phyloP scores from a whole-genome alignment of 1,139 yeast genomes.

The Protomyces macrosporus region DNA sequence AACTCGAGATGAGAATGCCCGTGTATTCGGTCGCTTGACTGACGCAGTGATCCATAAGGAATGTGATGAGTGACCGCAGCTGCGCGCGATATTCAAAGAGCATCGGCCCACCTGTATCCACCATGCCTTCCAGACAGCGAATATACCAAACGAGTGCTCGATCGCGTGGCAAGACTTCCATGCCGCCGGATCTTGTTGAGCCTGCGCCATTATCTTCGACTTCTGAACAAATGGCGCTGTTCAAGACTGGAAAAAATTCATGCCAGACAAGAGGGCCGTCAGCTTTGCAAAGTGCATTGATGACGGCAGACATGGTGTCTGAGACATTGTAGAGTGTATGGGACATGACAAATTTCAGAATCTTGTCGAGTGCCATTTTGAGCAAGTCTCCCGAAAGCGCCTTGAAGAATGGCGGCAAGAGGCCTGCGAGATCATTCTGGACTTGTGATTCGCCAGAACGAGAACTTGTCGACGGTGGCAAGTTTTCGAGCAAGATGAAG shows the following conservation, averaged over 20 bases:
- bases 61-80: slow-evolving; percentile 49
- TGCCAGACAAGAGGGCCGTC: slow-evolving; percentile 63
- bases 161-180: slow-evolving; percentile 70
- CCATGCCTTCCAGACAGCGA: slow-evolving; percentile 62
- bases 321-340: slow-evolving; percentile 21
- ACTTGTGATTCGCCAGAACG: slow-evolving; percentile 33
- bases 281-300: slow-evolving; percentile 63
- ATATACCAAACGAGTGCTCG: slow-evolving; percentile 70
- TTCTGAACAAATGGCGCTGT: slow-evolving; percentile 54
- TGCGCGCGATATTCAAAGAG: slow-evolving; percentile 48
- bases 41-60: slow-evolving; percentile 53
- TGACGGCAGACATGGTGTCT: slow-evolving; percentile 53
- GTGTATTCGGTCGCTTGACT: slow-evolving; percentile 55
- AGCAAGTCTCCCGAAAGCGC: slow-evolving; percentile 65
- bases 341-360: slow-evolving; percentile 45
- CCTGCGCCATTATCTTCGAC: slow-evolving; percentile 85
- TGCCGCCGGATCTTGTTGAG: slow-evolving; percentile 54
- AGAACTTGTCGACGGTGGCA: slow-evolving; percentile 55
- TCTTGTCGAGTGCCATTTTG: slow-evolving; percentile 47
- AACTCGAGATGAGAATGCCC: slow-evolving; percentile 52
- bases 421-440: slow-evolving; percentile 48
- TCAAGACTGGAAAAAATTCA: background rate
- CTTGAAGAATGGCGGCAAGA: slow-evolving; percentile 61
- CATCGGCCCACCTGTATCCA: slow-evolving; percentile 60
- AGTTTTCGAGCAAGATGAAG: slow-evolving; percentile 64